Evolutionary conservation across 257 asterid species (phyloP), one percentile per base, ranked within the genome.

Genomic region (Ilex aquifolium): DNA sequence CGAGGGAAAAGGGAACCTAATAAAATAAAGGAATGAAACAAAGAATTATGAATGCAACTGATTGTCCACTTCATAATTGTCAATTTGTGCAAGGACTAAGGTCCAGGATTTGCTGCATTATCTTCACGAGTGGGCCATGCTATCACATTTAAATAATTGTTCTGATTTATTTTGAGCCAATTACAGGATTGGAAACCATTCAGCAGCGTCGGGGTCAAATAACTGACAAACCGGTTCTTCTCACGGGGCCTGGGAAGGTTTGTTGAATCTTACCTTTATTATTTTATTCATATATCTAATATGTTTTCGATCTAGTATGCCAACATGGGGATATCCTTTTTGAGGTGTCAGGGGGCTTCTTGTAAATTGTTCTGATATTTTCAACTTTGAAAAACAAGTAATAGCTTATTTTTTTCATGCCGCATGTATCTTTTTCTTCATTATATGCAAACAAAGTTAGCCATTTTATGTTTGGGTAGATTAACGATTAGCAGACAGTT

Each of bases 241-340:
- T 89, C 55, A 69, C 93, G 14, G 97, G 99, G 12, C 99, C 99
- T 12, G 99, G 99, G 62, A 89, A 92, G 95, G 97, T 87, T 14
- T 8, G 57, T 3, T 14, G 53, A 62, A 16, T 57, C 16, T 61
- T 30, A 13, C 49, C 32, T 63, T 60, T 13, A 15, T 69, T 53
- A 17, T 6, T 53, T 15, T 53, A 53, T 55, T 58, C 39, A 59
- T 27, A 13, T 27, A 39, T 53, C 17, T 36, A 36, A 30, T 51
- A n/a, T 60, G 61, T 10, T 54, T 2, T 29, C 32, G 44, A 13
- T 2, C 50, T 60, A 49, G 13, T 14, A 46, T 46, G 52, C 10
- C 13, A 46, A 14, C 10, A 46, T 46, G 52, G 10, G n/a, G 4
- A 10, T 14, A 4, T 46, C 10, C 10, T 0, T 46, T 2, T 14